Evolutionary conservation across 2,329 filamentous ascomycete genomes (phyloP), one percentile per base, ranked within the genome.

Genomic region (Botrytis medusae): DNA sequence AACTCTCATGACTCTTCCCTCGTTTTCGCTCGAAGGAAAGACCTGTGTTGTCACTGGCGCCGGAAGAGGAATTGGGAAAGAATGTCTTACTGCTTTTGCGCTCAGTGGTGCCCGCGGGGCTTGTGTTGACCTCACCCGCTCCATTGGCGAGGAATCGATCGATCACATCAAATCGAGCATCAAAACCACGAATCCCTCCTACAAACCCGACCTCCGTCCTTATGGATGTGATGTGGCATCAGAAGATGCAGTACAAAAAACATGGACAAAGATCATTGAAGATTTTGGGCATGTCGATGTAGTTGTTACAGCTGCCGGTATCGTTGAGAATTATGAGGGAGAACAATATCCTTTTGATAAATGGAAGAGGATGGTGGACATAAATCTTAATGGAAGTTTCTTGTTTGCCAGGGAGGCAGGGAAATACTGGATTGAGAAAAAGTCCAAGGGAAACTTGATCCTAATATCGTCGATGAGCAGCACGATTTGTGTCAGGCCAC

Each of bases 41-140:
- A 86, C 84, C 0, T 80, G 84, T 37, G 83, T 82, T 51, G 86
- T 88, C 60, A 88, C 87, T 1, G 86, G 86, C 10, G 86, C 84
- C 60, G 86, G 83, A 14, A 84, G 85, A 25, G 86, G 86, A 22
- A 81, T 88, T 1, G 86, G 86, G 22, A 84, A 87, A 59, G 84
- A 83, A 29, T 82, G 88, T 22, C 84, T 86, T 7, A 81, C 81
- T 42, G 86, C 77, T 37, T 78, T 79, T 60, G 76, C 78, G 20
- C 72, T 76, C n/a, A 78, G 77, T 64, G 77, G 77, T 29, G 77
- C 78, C 34, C 74, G 73, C 40, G 78, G 77, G 51, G 78, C 77
- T 22, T 78, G 77, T 34, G 72, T 79, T 42, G 78, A 79, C 48
- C 67, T 79, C 1, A 76, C 75, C 4, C 25, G 74, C 10, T 32